phyloP scores from a whole-genome alignment of 345 rosid genomes.

The Xanthoceras sorbifolium region DNA sequence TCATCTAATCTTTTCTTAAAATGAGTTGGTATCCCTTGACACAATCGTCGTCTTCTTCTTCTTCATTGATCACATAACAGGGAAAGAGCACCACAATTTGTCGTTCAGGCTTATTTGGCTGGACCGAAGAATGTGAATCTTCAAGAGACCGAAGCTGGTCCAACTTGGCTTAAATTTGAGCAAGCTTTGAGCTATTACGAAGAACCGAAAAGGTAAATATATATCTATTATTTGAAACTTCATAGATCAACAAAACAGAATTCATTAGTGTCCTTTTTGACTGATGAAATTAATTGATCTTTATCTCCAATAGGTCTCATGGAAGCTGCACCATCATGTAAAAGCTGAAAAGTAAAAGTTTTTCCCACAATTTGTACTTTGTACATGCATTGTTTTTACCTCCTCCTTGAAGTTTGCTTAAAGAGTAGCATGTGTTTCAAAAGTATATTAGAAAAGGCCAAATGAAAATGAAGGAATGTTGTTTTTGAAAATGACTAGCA shows the following conservation, averaged over 20 bases:
- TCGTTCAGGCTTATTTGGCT: conserved; percentile 70
- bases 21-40: background rate
- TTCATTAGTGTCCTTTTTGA: background rate
- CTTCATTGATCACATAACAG: conserved; percentile 36
- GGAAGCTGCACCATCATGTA: conserved; percentile 66
- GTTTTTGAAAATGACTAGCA: too few relatives aligned
- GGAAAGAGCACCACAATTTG: conserved; percentile 70
- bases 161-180: conserved; percentile 81
- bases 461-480: too few relatives aligned
- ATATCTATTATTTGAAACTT: background rate
- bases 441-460: too few relatives aligned
- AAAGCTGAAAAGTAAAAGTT: conserved; percentile 5
- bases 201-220: conserved; percentile 53
- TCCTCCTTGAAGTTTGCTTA: background rate
- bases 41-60: background rate
- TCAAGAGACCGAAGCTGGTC: conserved; percentile 58
- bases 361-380: background rate
- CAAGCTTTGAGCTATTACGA: conserved; percentile 69
- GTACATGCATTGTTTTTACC: background rate
- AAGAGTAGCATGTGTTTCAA: too few relatives aligned
- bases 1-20: background rate
- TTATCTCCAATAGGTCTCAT: conserved; percentile 43
- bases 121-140: conserved; percentile 68
- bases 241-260: conserved; percentile 2
- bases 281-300: conserved; percentile 11